phyloP scores from a whole-genome alignment of 2,329 filamentous ascomycete species.

The Microcyclosporella mali region DNA sequence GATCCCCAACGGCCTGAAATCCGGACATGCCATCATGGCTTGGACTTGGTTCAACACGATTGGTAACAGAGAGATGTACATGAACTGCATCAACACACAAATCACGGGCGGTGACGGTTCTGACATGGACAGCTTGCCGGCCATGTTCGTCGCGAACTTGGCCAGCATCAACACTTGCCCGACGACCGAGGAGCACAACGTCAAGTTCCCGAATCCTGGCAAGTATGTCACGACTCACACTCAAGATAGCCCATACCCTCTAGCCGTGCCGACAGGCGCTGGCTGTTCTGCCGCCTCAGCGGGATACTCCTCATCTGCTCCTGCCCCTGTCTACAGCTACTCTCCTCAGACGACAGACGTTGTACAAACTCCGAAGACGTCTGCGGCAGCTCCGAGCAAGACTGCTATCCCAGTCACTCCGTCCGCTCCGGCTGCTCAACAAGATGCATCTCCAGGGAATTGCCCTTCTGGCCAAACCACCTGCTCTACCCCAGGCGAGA shows the following conservation, averaged over 20 bases:
- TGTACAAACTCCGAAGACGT: slow-evolving; percentile 4
- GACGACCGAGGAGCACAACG: slow-evolving; percentile 50
- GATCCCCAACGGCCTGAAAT: slow-evolving; percentile 64
- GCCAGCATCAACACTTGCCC: slow-evolving; percentile 44
- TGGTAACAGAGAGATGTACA: slow-evolving; percentile 94
- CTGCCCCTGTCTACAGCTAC: slow-evolving; percentile 4
- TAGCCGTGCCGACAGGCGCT: slow-evolving; percentile 19
- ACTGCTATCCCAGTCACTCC: slow-evolving; percentile 1
- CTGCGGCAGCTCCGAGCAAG: slow-evolving; percentile 1
- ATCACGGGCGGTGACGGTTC: slow-evolving; percentile 53
- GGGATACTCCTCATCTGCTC: slow-evolving; percentile 2
- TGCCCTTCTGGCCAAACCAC: slow-evolving; percentile 25
- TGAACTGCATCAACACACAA: slow-evolving; percentile 80
- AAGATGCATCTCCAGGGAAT: slow-evolving; percentile 4
- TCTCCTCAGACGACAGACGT: slow-evolving; percentile 4
- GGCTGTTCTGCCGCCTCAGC: slow-evolving; percentile 12
- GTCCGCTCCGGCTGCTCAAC: slow-evolving; percentile 2
- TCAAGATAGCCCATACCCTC: slow-evolving; percentile 17
- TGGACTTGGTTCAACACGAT: slow-evolving; percentile 95
- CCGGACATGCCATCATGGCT: slow-evolving; percentile 72
- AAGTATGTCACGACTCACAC: slow-evolving; percentile 44
- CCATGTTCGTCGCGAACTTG: slow-evolving; percentile 72
- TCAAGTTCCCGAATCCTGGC: slow-evolving; percentile 65
- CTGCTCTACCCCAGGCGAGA: slow-evolving; percentile 36
- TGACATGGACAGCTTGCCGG: slow-evolving; percentile 58